Base-by-base conservation (phyloP, 768 basidiomycete genomes). In the Asterophora lycoperdoides region DNA sequence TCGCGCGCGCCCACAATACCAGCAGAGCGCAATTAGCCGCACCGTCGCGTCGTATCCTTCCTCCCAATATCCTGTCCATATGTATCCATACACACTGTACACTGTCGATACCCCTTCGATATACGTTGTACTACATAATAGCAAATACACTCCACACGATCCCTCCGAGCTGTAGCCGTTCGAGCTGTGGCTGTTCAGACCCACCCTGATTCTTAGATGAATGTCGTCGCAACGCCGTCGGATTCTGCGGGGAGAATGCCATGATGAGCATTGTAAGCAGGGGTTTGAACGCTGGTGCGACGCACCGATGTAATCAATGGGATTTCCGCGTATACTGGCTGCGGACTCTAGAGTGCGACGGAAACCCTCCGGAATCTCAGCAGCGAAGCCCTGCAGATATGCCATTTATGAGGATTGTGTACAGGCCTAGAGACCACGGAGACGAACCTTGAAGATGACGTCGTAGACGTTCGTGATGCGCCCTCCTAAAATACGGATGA, bases 401-500 rank as follows among this genome's bases (percentile, higher is more conserved):
- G 5, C 29, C 29, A 29, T 2, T 32, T 9, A 13, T 32, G 13
- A 32, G 30, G 8, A 32, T 32, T 9, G 30, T 32, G 43, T 45
- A 28, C 26, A 14, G 29, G 34, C 4, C 5, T n/a, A 13, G 5
- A 29, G 1, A 41, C 28, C 5, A 7, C 17, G 8, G 26, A 14
- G 41, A 13, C 30, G 9, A 9, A 34, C 42, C 42, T 44, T 50
- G 23, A 50, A 17, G 11, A 50, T 15, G 15, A 18, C 15, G 28
- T 44, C 37, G 42, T 50, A 50, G 28, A 30, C 17, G 42, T 50
- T 29, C 8, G 34, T 43, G 20, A 50, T 50, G 26, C 29, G 49
- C 13, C 41, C 49, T 13, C 49, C 42, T 50, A 18, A 11, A 20
- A 32, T 32, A 9, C 9, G 3, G 4, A 13, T 32, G 13, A 10